Conservation (phyloP, 169 alveolate genomes). For the Condylostoma magnum region DNA sequence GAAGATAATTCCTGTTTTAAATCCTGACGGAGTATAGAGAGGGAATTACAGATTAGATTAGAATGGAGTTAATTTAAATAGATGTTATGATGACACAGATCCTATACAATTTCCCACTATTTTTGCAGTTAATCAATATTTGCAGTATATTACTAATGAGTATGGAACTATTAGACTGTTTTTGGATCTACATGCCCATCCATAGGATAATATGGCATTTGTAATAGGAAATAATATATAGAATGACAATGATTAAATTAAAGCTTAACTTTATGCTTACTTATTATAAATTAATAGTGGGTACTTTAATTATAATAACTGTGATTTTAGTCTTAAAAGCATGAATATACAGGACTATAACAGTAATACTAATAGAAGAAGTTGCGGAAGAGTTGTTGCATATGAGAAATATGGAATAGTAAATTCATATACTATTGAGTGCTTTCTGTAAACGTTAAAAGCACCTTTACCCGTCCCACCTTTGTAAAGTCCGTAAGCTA, state of each 20-base stretch:
- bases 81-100: slow-evolving; percentile 30
- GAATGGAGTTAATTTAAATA: slow-evolving; percentile 73
- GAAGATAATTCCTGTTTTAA: slow-evolving; percentile 76
- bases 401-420: slow-evolving; percentile 56
- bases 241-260: slow-evolving; percentile 42
- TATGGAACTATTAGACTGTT: neutral
- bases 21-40: slow-evolving; percentile 84
- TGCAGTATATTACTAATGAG: neutral
- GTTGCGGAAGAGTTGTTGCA: slow-evolving; percentile 72
- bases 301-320: slow-evolving; percentile 61
- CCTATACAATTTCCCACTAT: slow-evolving; percentile 7
- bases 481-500: too few relatives aligned
- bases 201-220: neutral
- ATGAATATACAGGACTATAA: slow-evolving; percentile 65
- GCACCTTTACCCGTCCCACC: too few relatives aligned
- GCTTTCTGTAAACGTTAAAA: too few relatives aligned
- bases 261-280: slow-evolving; percentile 57
- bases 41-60: slow-evolving; percentile 79
- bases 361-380: slow-evolving; percentile 61
- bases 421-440: slow-evolving; percentile 72
- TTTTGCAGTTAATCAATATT: slow-evolving; percentile 20
- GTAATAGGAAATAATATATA: slow-evolving; percentile 29
- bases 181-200: slow-evolving; percentile 31
- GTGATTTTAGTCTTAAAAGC: slow-evolving; percentile 58
- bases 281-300: slow-evolving; percentile 47